A percentile compares a stretch with the other conserved stretches of the same genome.
phyloP scores from a whole-genome alignment of 805 yeast species.

The Kluyveromyces starmeri region DNA sequence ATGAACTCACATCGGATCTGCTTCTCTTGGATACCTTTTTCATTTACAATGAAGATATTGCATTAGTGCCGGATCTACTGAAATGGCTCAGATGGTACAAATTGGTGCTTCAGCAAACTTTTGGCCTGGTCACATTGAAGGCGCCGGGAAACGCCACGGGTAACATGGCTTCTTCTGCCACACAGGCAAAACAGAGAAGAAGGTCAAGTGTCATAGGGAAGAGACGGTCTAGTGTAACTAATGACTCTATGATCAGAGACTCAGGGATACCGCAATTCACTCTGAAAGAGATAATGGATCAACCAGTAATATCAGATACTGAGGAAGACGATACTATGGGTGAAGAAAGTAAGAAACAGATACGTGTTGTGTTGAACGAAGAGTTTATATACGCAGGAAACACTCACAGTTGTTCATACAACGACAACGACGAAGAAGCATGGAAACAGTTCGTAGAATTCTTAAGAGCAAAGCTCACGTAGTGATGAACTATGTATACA shows the following conservation, averaged over 20 bases:
- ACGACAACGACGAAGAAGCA: slow-evolving; percentile 12
- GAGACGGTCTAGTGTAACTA: slow-evolving; percentile 25
- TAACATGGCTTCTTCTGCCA: not conserved
- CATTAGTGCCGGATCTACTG: slow-evolving; percentile 19
- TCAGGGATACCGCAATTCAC: slow-evolving; percentile 28
- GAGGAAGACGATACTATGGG: slow-evolving; percentile 13
- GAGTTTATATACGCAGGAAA: slow-evolving; percentile 20
- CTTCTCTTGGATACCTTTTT: slow-evolving; percentile 18
- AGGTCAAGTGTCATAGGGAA: slow-evolving; percentile 23
- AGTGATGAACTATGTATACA: too few relatives aligned
- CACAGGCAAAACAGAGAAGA: slow-evolving; percentile 11
- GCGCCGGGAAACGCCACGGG: not conserved
- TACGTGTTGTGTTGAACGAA: slow-evolving; percentile 20
- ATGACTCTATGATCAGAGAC: slow-evolving; percentile 26
- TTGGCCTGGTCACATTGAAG: not conserved
- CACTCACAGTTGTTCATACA: slow-evolving; percentile 17
- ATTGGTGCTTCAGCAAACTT: slow-evolving; percentile 6
- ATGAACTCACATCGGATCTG: slow-evolving; percentile 25
- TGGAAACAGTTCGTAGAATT: slow-evolving; percentile 19
- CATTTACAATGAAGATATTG: slow-evolving; percentile 26
- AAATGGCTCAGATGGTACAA: slow-evolving; percentile 26
- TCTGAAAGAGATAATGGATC: slow-evolving; percentile 26
- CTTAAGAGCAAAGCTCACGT: slow-evolving; percentile 6
- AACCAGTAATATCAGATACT: slow-evolving; percentile 15
- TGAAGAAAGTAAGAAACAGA: slow-evolving; percentile 6